Evolutionary conservation across 306 rosid species (phyloP).

Genomic region (Vigna reflexopilosa): DNA sequence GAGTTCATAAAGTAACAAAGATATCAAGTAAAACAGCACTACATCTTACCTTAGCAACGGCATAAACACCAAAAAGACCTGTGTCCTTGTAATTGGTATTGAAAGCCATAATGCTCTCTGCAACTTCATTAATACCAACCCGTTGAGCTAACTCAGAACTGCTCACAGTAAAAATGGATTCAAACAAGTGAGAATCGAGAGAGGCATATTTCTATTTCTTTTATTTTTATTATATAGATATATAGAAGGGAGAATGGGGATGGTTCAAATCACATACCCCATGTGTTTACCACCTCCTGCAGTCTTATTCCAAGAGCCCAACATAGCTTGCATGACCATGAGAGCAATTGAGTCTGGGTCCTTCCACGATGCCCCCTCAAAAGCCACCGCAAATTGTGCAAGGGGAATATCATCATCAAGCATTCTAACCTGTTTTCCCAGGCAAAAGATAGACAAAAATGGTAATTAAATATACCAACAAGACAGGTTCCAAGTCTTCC

Average conservation of each 20-base stretch:
- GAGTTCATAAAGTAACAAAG: constrained; percentile 1
- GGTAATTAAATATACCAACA: constrained; percentile 1
- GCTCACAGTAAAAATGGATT: constrained; percentile 41
- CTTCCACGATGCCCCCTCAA: constrained; percentile 94
- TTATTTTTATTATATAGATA: not conserved
- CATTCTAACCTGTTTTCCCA: constrained; percentile 77
- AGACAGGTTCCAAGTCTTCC: not conserved
- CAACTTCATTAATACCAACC: constrained; percentile 79
- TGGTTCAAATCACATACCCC: constrained; percentile 63
- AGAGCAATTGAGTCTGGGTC: constrained; percentile 94
- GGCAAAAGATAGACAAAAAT: constrained; percentile 21
- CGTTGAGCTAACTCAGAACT: constrained; percentile 86
- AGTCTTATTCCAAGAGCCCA: constrained; percentile 94
- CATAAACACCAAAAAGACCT: constrained; percentile 89
- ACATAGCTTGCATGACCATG: constrained; percentile 99
- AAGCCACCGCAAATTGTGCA: constrained; percentile 95
- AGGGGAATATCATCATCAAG: constrained; percentile 85
- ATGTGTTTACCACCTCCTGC: constrained; percentile 96
- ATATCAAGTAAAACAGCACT: too few species aligned
- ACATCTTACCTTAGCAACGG: constrained; percentile 75
- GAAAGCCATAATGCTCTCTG: constrained; percentile 94
- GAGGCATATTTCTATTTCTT: not conserved
- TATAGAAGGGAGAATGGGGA: not conserved
- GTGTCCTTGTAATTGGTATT: constrained; percentile 94
- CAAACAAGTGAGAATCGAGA: constrained; percentile 20